Conservation (phyloP, 768 basidiomycete genomes). For the Lactarius sanguifluus region DNA sequence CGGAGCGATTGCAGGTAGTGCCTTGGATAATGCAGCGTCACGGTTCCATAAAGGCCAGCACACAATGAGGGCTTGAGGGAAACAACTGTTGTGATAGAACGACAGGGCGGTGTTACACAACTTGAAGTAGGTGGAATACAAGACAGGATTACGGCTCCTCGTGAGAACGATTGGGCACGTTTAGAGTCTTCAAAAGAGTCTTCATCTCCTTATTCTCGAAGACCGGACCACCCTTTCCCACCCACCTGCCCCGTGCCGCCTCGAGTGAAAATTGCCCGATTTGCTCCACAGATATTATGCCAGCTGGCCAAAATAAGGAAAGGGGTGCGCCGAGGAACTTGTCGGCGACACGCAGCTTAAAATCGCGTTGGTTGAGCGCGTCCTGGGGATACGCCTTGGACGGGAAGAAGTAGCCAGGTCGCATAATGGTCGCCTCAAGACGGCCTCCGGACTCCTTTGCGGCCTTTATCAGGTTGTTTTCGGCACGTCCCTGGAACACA, state of each 20-base stretch:
- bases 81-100: background rate
- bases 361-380: constrained; percentile 18
- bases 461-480: constrained; percentile 24
- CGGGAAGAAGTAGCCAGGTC: constrained; percentile 30
- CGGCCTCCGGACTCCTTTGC: constrained; percentile 15
- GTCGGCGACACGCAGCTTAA: constrained; percentile 12
- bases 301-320: constrained; percentile 13
- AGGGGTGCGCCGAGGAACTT: constrained; percentile 18
- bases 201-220: constrained; percentile 28
- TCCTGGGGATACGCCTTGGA: constrained; percentile 26
- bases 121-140: background rate
- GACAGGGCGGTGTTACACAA: background rate
- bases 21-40: no score
- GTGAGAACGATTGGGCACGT: background rate
- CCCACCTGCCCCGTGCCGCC: constrained; percentile 26
- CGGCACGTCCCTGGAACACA: constrained; percentile 23
- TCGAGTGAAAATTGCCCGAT: constrained; percentile 23
- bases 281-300: constrained; percentile 15
- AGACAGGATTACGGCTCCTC: background rate
- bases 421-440: constrained; percentile 20
- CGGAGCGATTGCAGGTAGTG: no score
- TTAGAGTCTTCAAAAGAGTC: constrained; percentile 8
- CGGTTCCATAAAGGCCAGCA: background rate
- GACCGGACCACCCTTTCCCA: constrained; percentile 11
- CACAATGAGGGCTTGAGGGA: background rate